Conservation (phyloP, 1,284 basidiomycete genomes). For the Ceratobasidium sp. region DNA sequence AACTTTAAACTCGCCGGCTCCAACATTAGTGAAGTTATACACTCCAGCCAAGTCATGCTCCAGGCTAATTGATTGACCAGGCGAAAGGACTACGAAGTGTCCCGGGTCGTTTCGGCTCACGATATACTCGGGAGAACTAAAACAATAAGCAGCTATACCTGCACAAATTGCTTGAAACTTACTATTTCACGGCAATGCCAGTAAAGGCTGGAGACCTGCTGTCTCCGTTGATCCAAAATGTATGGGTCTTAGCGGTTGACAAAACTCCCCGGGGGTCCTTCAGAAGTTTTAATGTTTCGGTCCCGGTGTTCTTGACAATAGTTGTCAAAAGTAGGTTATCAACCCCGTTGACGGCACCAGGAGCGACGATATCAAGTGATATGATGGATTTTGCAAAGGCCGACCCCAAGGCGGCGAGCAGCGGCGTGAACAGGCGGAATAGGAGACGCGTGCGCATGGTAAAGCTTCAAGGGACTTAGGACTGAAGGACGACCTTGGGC, state of each 20-base stretch:
- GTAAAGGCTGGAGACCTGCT: slow-evolving; percentile 2
- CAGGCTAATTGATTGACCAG: not conserved
- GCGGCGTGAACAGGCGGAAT: not conserved
- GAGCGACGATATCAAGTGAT: not conserved
- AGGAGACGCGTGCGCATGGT: not conserved
- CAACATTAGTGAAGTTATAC: slow-evolving; percentile 10
- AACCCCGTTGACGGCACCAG: not conserved
- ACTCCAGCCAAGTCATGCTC: slow-evolving; percentile 10
- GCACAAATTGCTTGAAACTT: not conserved
- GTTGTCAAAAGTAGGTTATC: not conserved
- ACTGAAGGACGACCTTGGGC: too few species aligned
- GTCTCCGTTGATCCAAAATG: not conserved
- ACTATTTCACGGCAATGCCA: slow-evolving; percentile 1
- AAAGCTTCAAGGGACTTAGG: not conserved
- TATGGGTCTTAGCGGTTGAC: not conserved
- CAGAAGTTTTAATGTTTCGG: not conserved
- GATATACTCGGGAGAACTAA: slow-evolving; percentile 9
- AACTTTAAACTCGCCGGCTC: slow-evolving; percentile 2
- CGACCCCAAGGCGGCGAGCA: not conserved
- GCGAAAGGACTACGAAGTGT: slow-evolving; percentile 1
- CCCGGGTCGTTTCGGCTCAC: not conserved
- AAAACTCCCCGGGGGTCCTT: slow-evolving; percentile 6
- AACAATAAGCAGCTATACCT: not conserved
- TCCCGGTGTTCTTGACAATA: slow-evolving; percentile 8
- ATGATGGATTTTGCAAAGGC: not conserved